Conservation (phyloP, 352 stramenopile genomes). For the Aphanomyces euteiches region DNA sequence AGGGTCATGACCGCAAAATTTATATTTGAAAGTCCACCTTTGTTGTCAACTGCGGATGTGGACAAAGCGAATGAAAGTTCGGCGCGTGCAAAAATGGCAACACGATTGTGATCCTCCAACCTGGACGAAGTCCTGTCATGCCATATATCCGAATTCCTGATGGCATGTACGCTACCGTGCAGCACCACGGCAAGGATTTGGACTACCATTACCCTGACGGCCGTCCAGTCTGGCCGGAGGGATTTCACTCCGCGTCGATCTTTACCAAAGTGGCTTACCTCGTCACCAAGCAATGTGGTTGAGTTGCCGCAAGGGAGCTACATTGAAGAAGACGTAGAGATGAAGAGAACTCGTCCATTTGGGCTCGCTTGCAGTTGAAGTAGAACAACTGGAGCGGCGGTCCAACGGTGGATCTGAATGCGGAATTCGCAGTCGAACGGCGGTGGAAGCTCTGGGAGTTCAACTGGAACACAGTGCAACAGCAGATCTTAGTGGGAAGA, state of each 20-base stretch:
- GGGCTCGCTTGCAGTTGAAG: no score
- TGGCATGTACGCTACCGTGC: slow-evolving; percentile 84
- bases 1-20: no score
- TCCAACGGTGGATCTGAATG: no score
- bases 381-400: no score
- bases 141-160: slow-evolving; percentile 85
- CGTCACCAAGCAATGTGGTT: slow-evolving; percentile 87
- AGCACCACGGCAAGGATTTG: slow-evolving; percentile 74
- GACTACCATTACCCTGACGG: slow-evolving; percentile 51
- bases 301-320: no score
- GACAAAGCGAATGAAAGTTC: slow-evolving; percentile 73
- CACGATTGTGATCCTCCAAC: slow-evolving; percentile 78
- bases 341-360: no score
- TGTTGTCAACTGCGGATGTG: slow-evolving; percentile 23
- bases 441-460: no score
- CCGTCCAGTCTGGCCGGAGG: slow-evolving; percentile 66
- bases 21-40: no score
- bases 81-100: slow-evolving; percentile 74
- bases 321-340: no score
- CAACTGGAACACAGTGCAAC: no score
- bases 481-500: no score
- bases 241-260: slow-evolving; percentile 65
- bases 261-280: slow-evolving; percentile 84
- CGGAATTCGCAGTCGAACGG: no score
- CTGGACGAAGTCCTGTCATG: slow-evolving; percentile 50